Base-by-base conservation (phyloP, 257 asterid genomes). In the Plantago major region DNA sequence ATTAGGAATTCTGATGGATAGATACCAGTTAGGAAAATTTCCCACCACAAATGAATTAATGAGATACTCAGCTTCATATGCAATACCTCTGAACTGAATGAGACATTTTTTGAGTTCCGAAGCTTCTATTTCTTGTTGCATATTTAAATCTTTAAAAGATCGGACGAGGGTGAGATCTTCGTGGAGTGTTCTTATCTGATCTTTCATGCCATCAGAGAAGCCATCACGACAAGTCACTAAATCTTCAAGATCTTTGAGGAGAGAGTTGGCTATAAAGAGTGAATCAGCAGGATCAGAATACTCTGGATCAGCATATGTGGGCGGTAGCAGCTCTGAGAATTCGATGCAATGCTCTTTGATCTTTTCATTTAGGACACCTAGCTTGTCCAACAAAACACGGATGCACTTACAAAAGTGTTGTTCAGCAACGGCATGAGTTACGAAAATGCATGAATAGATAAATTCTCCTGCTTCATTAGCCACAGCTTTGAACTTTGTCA, bases 21-120 rank as follows among this genome's bases (percentile, higher is more conserved):
- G 42, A 37, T 56, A 56, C 42, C 11, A 30, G n/a, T 22, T 2
- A 14, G 12, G n/a, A 26, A 40, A 5, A 49, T 49, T 28, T 49
- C 17, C 28, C n/a, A 49, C 55, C 5, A 49, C 7, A 56, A 14
- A 56, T 6, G 61, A 56, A 43, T 30, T 56, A 12, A 60, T 6
- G 19, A 60, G 38, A 16, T 60, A 60, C 15, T 43, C 50, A 60
- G 51, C 22, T 44, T 60, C 64, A 22, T 60, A 40, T 43, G 64
- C 64, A 0, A 19, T 7, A 16, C 19, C 53, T 60, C 37, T 15
- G 44, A 60, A 17, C 11, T 46, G 53, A 9, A 43, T 22, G 26
- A 22, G 26, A 2, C 26, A 22, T 22, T 22, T 22, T 10, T 49
- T 44, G 18, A 43, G 3, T 45, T 44, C 50, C 12, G 10, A 33